Evolutionary conservation across 257 asterid species (phyloP).

Genomic region (Asclepias syriaca): DNA sequence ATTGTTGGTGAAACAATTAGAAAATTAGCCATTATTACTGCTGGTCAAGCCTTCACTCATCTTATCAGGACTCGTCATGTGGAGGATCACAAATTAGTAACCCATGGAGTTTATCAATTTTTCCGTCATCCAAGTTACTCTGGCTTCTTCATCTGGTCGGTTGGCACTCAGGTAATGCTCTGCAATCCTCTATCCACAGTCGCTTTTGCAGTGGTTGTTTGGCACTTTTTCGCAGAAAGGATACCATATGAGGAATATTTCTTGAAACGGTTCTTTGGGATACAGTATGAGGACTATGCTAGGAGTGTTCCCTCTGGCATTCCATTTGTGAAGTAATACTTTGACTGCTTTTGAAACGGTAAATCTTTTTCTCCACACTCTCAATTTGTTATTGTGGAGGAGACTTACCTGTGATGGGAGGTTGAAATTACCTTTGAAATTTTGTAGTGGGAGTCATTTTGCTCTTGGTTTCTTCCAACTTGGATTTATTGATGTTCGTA

Average conservation of each 20-base stretch:
- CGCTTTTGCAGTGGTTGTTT: constrained; percentile 60
- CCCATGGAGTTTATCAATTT: constrained; percentile 54
- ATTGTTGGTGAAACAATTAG: constrained; percentile 71
- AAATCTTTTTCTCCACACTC: not conserved
- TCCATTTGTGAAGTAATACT: constrained; percentile 66
- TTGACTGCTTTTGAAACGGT: not conserved
- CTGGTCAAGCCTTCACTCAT: constrained; percentile 84
- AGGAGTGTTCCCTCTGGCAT: constrained; percentile 57
- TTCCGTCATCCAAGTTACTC: constrained; percentile 80
- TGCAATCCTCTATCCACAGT: constrained; percentile 68
- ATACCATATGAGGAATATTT: constrained; percentile 84
- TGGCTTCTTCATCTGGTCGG: constrained; percentile 41
- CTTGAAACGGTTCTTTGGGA: constrained; percentile 75
- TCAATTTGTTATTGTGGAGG: not conserved
- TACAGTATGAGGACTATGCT: constrained; percentile 61
- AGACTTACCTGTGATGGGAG: not conserved
- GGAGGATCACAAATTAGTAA: constrained; percentile 69
- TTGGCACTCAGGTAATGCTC: constrained; percentile 55
- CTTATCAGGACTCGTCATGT: constrained; percentile 59
- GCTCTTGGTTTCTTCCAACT: not conserved
- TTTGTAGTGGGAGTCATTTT: not conserved
- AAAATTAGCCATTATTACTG: constrained; percentile 77
- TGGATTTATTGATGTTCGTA: too few relatives aligned
- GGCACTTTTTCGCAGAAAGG: constrained; percentile 63
- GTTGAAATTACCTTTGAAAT: not conserved